Evolutionary conservation across 495 filamentous ascomycete species (phyloP).

Genomic region (Penicillium egyptiacum): DNA sequence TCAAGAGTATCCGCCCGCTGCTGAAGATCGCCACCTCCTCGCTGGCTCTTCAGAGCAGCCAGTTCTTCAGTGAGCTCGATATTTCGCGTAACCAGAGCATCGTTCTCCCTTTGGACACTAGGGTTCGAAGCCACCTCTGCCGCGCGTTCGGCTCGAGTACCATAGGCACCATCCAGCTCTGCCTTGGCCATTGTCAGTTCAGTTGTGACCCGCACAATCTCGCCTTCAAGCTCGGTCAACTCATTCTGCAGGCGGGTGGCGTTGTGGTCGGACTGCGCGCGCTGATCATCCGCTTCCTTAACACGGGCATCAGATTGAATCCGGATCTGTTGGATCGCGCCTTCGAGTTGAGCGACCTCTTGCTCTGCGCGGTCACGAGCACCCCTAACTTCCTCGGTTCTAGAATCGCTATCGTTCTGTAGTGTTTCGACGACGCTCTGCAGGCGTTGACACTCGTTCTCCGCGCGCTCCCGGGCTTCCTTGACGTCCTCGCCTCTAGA

Average conservation of each 20-base stretch:
- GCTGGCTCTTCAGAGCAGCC: constrained; percentile 48
- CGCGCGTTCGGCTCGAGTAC: constrained; percentile 71
- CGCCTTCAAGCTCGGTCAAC: constrained; percentile 71
- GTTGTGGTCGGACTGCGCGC: constrained; percentile 44
- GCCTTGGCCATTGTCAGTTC: constrained; percentile 90
- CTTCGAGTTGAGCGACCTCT: constrained; percentile 38
- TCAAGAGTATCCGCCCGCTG: constrained; percentile 64
- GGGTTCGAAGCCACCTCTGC: constrained; percentile 70
- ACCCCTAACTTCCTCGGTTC: constrained; percentile 17
- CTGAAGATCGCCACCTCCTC: constrained; percentile 50
- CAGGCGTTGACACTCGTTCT: constrained; percentile 24
- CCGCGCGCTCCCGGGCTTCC: constrained; percentile 13
- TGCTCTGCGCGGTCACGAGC: constrained; percentile 34
- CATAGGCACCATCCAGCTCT: constrained; percentile 93
- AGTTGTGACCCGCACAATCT: constrained; percentile 82
- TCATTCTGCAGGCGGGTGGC: constrained; percentile 59
- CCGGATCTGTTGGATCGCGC: constrained; percentile 39
- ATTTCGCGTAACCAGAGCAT: constrained; percentile 61
- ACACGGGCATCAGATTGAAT: constrained; percentile 36
- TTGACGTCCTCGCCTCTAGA: constrained; percentile 16
- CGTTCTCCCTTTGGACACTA: constrained; percentile 63
- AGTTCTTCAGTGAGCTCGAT: constrained; percentile 60
- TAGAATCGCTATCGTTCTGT: constrained; percentile 20
- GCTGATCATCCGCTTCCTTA: constrained; percentile 28
- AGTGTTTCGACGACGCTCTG: constrained; percentile 17